Base-by-base conservation (phyloP, 305 asterid genomes). In the Rubia balearica region DNA sequence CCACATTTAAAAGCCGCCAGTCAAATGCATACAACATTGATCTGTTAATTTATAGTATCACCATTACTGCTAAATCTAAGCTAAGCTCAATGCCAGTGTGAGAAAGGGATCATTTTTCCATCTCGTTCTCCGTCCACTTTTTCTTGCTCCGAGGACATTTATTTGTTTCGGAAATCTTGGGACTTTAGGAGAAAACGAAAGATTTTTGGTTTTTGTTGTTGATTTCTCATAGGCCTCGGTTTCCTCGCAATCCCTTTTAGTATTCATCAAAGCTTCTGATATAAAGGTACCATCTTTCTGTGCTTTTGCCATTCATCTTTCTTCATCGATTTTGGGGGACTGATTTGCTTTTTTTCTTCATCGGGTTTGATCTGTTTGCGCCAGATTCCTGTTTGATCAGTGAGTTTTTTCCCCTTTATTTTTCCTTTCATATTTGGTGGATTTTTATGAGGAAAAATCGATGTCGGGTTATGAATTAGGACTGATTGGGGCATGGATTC, bases 51-150 rank as follows among this genome's bases (percentile, higher is more conserved):
- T 13, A 17, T 5, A 21, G 40, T 8, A 30, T 67, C 1, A 40
- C 19, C n/a, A 14, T 51, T 49, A 45, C 36, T 7, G 45, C 45
- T 38, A 13, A 24, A 27, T 24, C 51, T 55, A 11, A 51, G 59
- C 59, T 51, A 17, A 51, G 59, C 59, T 51, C 22, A 59, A 74
- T 67, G 68, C 63, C 24, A 57, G 49, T 59, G 77, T 74, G 55
- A 67, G 56, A 30, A 36, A 27, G 56, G 69, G 53, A 74, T 60
- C 69, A 21, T 57, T 62, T 62, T 64, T 69, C 24, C 74, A 55
- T 71, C 82, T 73, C 67, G 80, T 74, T 80, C 81, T 79, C 80
- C 82, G 85, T 64, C 87, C 79, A 70, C 85, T 40, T 83, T 81
- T 83, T 74, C 79, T 82, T 76, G 56, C 41, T 38, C 80, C 38